phyloP scores from a whole-genome alignment of 805 yeast genomes.

The Candida vartiovaarae region DNA sequence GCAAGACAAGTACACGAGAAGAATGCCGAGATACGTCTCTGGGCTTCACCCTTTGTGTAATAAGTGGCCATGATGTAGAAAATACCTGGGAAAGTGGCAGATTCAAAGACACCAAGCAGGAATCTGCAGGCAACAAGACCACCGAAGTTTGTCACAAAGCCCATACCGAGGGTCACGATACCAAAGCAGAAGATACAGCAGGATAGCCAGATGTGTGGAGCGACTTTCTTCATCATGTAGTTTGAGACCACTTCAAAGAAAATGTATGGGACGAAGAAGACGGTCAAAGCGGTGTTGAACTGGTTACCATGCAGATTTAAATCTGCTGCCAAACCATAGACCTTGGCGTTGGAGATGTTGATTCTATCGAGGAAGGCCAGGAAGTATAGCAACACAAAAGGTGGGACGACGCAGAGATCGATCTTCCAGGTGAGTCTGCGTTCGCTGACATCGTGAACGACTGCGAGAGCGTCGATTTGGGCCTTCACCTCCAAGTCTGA shows the following conservation, averaged over 20 bases:
- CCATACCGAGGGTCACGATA: constrained; percentile 35
- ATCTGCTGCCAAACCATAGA: constrained; percentile 58
- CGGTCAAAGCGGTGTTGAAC: constrained; percentile 38
- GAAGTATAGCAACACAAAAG: constrained; percentile 69
- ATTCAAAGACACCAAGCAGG: constrained; percentile 47
- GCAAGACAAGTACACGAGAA: constrained; percentile 48
- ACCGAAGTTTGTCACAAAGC: constrained; percentile 37
- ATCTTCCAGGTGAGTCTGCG: constrained; percentile 52
- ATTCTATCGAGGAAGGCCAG: constrained; percentile 77
- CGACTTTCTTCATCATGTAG: constrained; percentile 31
- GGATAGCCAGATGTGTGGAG: constrained; percentile 32
- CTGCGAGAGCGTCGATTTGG: constrained; percentile 32
- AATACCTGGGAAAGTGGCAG: constrained; percentile 46
- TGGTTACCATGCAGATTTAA: constrained; percentile 39
- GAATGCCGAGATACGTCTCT: constrained; percentile 39
- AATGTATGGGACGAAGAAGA: constrained; percentile 41
- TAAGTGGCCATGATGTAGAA: constrained; percentile 41
- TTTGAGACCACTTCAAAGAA: constrained; percentile 33
- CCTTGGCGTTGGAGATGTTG: constrained; percentile 74
- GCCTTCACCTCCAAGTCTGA: constrained; percentile 14
- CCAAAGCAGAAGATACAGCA: constrained; percentile 31
- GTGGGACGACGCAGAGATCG: constrained; percentile 62
- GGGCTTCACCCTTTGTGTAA: constrained; percentile 42
- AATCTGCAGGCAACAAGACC: constrained; percentile 42
- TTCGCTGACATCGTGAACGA: constrained; percentile 44